Evolutionary conservation across 345 rosid genomes (phyloP).

Genomic region (Populus simonii): DNA sequence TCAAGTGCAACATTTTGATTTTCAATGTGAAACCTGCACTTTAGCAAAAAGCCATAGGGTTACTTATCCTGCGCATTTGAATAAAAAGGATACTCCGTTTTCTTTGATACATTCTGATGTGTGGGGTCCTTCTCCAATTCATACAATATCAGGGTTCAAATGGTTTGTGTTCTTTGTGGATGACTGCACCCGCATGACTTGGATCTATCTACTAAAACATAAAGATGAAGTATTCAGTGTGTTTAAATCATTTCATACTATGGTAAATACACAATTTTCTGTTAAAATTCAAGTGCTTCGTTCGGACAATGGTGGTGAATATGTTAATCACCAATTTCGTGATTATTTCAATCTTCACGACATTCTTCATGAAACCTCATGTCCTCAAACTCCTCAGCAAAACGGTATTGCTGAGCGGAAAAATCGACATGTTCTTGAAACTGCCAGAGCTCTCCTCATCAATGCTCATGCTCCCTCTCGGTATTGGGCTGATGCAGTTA

Average conservation of each 20-base stretch:
- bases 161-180: no score
- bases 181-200: background rate
- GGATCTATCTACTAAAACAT: background rate
- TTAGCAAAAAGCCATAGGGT: no score
- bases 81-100: no score
- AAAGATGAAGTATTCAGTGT: slow-evolving; percentile 1
- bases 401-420: background rate
- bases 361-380: background rate
- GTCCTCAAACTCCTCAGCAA: background rate
- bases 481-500: background rate
- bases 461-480: background rate
- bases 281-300: background rate
- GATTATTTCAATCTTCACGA: background rate
- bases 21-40: no score
- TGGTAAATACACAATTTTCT: background rate
- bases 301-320: background rate
- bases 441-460: background rate
- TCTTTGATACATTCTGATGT: no score
- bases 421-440: slow-evolving; percentile 2
- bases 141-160: no score
- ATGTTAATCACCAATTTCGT: background rate
- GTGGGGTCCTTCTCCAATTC: no score
- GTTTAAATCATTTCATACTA: background rate
- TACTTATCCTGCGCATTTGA: no score
- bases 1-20: no score